Base-by-base conservation (phyloP, 2,329 filamentous ascomycete genomes). In the Tolypocladium tropicale region DNA sequence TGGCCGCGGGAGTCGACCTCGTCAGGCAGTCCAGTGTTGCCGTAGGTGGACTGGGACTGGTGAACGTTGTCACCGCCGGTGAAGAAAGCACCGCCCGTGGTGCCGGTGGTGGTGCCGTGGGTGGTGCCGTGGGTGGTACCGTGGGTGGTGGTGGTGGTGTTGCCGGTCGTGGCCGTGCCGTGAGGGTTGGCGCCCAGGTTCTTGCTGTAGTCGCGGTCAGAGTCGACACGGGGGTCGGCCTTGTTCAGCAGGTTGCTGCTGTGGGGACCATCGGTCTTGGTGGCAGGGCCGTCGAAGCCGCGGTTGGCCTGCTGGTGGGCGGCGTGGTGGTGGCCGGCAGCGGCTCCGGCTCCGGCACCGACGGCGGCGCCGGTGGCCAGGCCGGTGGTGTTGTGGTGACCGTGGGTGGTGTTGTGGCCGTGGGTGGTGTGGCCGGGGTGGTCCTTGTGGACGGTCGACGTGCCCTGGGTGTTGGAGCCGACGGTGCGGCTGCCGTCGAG, bases 201-300 rank as follows among this genome's bases (percentile, higher is more conserved):
- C 55, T 63, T 64, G 62, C 67, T 69, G 50, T 71, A 67, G 54
- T 77, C 76, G 16, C 77, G 70, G 62, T 83, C 78, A 4, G 76
- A 78, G 64, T 83, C 79, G 53, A 81, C 71, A n/a, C 78, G 70
- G 23, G 79, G 79, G 60, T 83, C 80, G 2, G 66, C 48, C 63
- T 79, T 79, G 72, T 83, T 83, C 25, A 70, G 61, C 18, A 74
- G 11, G 57, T 77, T 72, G 2, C 73, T 75, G 56, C 62, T 62
- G 65, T 82, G 78, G 48, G 79, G 78, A 0, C 79, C 78, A 2
- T 68, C 68, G 9, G 68, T 71, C 43, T 57, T 61, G 30, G 62
- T 57, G 18, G 68, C 67, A 25, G 65, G 63, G 21, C 65, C 66
- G 3, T 59, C 58, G 14, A 55, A 46, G 11, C 57, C 57, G n/a